Base-by-base conservation (phyloP, 495 filamentous ascomycete genomes). In the Penicillium odoratum region DNA sequence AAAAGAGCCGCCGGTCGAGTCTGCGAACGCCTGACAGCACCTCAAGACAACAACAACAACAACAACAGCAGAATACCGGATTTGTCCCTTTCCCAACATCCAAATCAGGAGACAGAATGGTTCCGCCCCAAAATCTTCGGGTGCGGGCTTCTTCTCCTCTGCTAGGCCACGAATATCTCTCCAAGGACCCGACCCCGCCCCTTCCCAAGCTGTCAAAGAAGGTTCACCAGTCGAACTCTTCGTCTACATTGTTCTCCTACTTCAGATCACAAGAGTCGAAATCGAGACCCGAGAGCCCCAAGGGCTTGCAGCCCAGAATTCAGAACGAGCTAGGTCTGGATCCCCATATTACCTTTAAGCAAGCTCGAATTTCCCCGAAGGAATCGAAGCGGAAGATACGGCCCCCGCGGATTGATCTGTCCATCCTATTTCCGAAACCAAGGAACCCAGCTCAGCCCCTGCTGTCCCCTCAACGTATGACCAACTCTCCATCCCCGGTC, bases 371-470 rank as follows among this genome's bases (percentile, higher is more conserved):
- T 15, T 25, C 65, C 16, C 62, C 64, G 28, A 74, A 72, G 47
- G 74, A 76, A 25, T 69, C 73, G 16, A 76, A 76, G 51, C 69
- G 74, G 38, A 78, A 74, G 58, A 61, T 71, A 45, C 74, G 76
- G 13, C 75, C 77, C 31, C 68, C 71, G 9, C 59, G 70, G 33
- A 72, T 80, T 51, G 77, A 80, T 45, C 67, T 80, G 13, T 80
- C 77, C 18, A 56, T 76, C 3, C 61, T 80, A 18, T 80, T 80
- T 58, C 77, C 77, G 10, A 80, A 78, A 56, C 77, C 77, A 1
- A 67, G 69, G 31, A 57, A 71, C 26, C 59, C 48, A 18, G 44
- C 60, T 15, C 55, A 69, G 10, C 74, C 70, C 38, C 67, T 79
- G 25, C 59, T 80, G 15, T 80, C 77, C 4, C 77, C 77, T 10